These are phyloP conservation scores for Abelmoschus esculentus DNA, from an alignment of 345 rosid species.

Conservation along the genomic window DNA sequence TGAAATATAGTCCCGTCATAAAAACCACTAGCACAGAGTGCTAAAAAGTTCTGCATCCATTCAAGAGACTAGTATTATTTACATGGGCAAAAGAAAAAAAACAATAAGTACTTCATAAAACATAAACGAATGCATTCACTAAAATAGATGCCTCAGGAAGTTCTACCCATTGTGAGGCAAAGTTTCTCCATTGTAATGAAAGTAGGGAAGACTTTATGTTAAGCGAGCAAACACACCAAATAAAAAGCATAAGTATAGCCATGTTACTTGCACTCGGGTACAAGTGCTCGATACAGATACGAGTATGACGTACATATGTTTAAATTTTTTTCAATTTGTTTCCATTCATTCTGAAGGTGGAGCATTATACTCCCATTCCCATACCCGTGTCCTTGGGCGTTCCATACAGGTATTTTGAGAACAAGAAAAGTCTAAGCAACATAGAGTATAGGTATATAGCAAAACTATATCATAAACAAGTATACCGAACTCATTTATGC, in stretches of 20 bases:
- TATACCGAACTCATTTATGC: background rate
- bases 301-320: background rate
- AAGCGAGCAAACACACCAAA: background rate
- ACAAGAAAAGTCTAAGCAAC: background rate
- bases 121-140: background rate
- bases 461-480: background rate
- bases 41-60: conserved; percentile 77
- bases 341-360: background rate
- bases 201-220: background rate
- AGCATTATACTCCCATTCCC: background rate
- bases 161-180: background rate
- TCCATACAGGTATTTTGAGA: too few relatives aligned
- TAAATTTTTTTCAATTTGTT: background rate
- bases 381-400: background rate
- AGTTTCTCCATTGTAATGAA: background rate
- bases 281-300: background rate
- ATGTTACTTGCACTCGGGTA: background rate
- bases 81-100: background rate
- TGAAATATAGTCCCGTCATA: conserved; percentile 89
- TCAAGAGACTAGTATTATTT: background rate
- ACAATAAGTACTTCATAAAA: background rate
- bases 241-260: background rate
- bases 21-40: conserved; percentile 87
- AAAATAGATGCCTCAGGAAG: background rate
- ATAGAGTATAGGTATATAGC: background rate